Conservation (phyloP, 75 land plant species). For the Cunninghamia lanceolata region DNA sequence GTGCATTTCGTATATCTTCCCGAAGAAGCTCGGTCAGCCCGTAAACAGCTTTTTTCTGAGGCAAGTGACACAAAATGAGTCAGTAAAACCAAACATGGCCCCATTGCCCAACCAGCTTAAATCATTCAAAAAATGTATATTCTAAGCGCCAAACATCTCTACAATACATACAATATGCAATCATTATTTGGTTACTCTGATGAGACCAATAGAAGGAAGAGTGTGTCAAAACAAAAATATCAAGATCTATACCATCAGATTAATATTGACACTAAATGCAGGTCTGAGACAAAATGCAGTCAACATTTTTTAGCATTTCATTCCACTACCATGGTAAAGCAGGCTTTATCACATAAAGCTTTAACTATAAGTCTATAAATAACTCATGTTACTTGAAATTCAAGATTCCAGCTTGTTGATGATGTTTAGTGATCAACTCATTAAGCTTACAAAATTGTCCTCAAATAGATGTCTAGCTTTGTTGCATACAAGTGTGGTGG, state of each 20-base stretch:
- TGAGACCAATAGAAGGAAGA: background rate
- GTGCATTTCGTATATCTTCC: constrained; percentile 63
- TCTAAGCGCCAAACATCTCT: background rate
- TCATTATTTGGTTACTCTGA: background rate
- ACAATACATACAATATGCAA: background rate
- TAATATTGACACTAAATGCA: background rate
- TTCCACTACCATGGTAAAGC: background rate
- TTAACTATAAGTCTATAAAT: background rate
- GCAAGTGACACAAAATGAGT: background rate
- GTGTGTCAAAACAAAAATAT: background rate
- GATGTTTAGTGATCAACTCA: background rate
- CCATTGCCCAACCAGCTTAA: background rate
- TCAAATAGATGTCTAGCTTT: background rate
- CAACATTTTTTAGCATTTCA: background rate
- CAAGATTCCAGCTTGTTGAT: background rate
- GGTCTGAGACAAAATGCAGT: background rate
- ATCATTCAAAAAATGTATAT: background rate
- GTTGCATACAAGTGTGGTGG: background rate
- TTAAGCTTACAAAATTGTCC: background rate
- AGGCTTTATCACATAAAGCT: background rate
- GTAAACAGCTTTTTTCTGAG: constrained; percentile 91
- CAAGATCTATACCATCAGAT: background rate
- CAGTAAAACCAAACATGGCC: background rate
- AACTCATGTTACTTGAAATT: background rate
- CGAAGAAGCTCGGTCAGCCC: constrained; percentile 88